Percentiles rank a stretch among this genome's conserved stretches.
Evolutionary conservation across 148 eudicot genomes (phyloP).

Genomic region (Rhododendron mucronatum): DNA sequence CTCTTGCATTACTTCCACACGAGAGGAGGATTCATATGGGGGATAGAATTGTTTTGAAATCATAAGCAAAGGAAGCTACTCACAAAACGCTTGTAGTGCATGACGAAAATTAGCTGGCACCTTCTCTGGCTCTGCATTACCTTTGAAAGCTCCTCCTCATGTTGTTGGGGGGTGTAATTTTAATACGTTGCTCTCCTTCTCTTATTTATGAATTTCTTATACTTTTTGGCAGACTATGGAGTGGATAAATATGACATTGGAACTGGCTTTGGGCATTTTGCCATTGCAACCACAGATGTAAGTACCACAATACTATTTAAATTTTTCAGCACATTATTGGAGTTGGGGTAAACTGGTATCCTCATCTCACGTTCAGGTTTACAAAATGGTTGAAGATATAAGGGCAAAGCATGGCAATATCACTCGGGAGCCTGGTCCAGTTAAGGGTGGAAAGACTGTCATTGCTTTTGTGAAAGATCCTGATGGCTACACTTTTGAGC

Average conservation of each 20-base stretch:
- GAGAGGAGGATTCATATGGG: background rate
- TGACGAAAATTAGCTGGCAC: background rate
- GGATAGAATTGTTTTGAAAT: background rate
- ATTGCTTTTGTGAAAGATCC: constrained; percentile 96
- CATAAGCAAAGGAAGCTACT: background rate
- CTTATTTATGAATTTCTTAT: background rate
- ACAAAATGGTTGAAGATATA: constrained; percentile 70
- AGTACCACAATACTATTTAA: constrained; percentile 21
- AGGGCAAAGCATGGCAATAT: constrained; percentile 74
- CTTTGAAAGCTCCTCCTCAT: background rate
- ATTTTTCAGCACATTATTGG: background rate
- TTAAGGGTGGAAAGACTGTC: constrained; percentile 74
- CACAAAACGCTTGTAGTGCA: background rate
- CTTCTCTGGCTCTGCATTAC: background rate
- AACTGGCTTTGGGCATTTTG: constrained; percentile 97
- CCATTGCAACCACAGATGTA: constrained; percentile 86
- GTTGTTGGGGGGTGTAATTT: background rate
- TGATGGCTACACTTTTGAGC: constrained; percentile 87
- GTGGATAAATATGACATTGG: constrained; percentile 94
- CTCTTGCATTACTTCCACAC: background rate
- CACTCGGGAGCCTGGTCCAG: constrained; percentile 92
- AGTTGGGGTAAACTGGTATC: background rate
- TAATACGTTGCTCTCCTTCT: background rate
- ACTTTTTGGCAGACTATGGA: constrained; percentile 64
- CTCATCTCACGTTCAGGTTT: constrained; percentile 45